A percentile compares a stretch with the other conserved stretches of the same genome.
Evolutionary conservation across 177 flowering plant species (phyloP).

Genomic region (Vitis hybrid): DNA sequence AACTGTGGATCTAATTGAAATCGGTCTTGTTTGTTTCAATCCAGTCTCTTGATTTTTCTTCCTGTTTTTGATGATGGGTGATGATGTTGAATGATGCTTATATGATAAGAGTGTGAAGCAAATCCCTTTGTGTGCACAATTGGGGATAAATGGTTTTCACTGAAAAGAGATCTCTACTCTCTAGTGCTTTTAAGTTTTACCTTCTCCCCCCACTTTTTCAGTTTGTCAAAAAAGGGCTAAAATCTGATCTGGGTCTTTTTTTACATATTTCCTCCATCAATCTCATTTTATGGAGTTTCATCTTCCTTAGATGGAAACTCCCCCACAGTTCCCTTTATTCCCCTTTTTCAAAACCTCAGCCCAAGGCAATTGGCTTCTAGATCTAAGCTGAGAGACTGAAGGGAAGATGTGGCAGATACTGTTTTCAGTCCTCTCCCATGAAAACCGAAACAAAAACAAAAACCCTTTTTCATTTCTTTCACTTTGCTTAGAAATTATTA

Average conservation of each 20-base stretch:
- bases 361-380: constrained; percentile 12
- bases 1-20: constrained; percentile 29
- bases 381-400: constrained; percentile 7
- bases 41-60: neutral
- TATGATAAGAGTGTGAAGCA: neutral
- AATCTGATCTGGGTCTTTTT: constrained; percentile 15
- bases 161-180: neutral
- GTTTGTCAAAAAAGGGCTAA: constrained; percentile 26
- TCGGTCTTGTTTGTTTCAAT: constrained; percentile 11
- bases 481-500: constrained; percentile 10
- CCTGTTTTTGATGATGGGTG: constrained; percentile 9
- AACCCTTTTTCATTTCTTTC: neutral
- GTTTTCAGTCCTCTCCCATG: constrained; percentile 24
- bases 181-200: neutral
- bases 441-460: neutral
- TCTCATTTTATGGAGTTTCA: constrained; percentile 18
- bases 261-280: constrained; percentile 2
- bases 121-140: neutral
- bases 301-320: constrained; percentile 19
- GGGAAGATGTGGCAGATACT: constrained; percentile 21
- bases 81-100: neutral
- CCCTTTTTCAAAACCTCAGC: constrained; percentile 13
- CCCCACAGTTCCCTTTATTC: neutral
- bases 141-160: too few relatives aligned
- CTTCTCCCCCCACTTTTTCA: constrained; percentile 9